Evolutionary conservation across 768 basidiomycete genomes (phyloP).

Genomic region (Auriscalpium vulgare): DNA sequence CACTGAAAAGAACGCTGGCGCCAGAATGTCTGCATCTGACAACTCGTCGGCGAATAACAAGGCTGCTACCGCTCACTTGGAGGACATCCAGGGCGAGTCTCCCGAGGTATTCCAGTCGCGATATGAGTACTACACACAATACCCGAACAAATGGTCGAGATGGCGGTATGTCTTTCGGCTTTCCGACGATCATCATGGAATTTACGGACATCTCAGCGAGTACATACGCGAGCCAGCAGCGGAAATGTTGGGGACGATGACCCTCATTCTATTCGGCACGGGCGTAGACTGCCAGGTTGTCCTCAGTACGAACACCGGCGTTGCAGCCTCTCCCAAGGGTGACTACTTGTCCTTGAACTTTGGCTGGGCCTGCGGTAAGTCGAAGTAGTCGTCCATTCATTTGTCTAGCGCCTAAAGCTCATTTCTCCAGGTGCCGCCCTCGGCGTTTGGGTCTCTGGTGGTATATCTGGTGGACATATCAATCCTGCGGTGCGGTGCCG

Average conservation of each 20-base stretch:
- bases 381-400: neutral
- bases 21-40: neutral
- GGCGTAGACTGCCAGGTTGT: constrained; percentile 8
- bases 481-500: constrained; percentile 24
- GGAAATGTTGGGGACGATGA: constrained; percentile 4
- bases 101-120: neutral
- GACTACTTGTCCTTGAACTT: constrained; percentile 13
- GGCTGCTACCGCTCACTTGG: neutral
- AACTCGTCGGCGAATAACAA: neutral
- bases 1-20: no score
- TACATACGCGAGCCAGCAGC: constrained; percentile 7
- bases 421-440: constrained; percentile 39
- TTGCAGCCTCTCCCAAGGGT: constrained; percentile 16
- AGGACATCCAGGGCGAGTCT: neutral
- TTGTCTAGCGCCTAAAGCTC: neutral
- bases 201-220: neutral
- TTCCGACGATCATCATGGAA: neutral
- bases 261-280: constrained; percentile 6
- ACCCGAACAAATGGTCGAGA: constrained; percentile 16
- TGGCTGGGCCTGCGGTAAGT: constrained; percentile 18
- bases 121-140: constrained; percentile 1
- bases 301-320: constrained; percentile 11
- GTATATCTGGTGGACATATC: constrained; percentile 63
- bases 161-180: constrained; percentile 9
- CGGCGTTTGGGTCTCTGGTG: constrained; percentile 60